These are phyloP conservation scores for Atkinsonella hypoxylon DNA, from an alignment of 2,329 filamentous ascomycete genomes.

Conservation along the genomic window DNA sequence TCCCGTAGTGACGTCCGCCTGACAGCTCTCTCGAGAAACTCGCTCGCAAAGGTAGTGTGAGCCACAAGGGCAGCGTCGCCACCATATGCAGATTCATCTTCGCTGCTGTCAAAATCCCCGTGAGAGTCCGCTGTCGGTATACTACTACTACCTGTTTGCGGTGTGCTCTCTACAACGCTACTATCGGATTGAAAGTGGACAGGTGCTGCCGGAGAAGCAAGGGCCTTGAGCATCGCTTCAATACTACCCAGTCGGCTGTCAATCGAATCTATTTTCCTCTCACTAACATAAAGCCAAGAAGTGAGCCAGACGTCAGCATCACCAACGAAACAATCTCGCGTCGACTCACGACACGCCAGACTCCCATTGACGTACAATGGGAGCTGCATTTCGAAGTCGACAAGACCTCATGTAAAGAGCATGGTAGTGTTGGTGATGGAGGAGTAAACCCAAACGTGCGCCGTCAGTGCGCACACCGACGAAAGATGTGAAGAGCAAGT, in stretches of 20 bases:
- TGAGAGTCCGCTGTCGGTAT: constrained; percentile 18
- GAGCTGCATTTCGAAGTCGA: background rate
- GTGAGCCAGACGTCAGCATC: background rate
- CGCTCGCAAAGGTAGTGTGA: constrained; percentile 41
- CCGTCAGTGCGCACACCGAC: background rate
- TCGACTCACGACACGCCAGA: background rate
- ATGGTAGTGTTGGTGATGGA: background rate
- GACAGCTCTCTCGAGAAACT: constrained; percentile 42
- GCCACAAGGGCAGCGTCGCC: constrained; percentile 37
- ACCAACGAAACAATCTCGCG: background rate
- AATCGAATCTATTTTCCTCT: constrained; percentile 40
- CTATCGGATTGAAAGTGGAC: constrained; percentile 10
- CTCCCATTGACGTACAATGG: background rate
- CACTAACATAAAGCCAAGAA: constrained; percentile 21
- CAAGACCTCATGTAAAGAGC: background rate
- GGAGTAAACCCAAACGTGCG: background rate
- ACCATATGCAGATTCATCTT: constrained; percentile 30
- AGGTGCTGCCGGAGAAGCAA: constrained; percentile 18
- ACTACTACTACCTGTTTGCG: constrained; percentile 15
- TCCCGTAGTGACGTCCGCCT: constrained; percentile 33
- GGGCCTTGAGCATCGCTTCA: constrained; percentile 28
- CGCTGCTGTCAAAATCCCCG: constrained; percentile 25
- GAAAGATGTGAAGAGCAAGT: background rate
- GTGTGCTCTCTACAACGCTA: constrained; percentile 13
- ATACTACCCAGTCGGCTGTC: constrained; percentile 32